Percentiles rank a stretch among this genome's conserved stretches.
Conservation (phyloP, 352 stramenopile genomes). For the Stramenopiles sp. region DNA sequence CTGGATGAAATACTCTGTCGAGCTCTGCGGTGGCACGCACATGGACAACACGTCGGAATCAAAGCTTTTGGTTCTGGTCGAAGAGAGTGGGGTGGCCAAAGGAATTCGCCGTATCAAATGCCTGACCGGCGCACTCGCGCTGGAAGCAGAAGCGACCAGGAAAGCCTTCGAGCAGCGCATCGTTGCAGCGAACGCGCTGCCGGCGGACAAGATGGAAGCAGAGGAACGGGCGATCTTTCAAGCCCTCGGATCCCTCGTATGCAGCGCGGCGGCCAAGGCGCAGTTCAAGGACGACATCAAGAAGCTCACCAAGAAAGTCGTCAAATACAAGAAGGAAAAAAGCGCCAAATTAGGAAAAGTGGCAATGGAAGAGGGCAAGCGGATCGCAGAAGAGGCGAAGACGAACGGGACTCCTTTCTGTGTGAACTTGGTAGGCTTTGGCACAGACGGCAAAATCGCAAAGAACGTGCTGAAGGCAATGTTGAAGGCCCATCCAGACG, state of each 20-base stretch:
- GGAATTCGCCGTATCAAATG: slow-evolving; percentile 85
- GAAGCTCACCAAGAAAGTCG: slow-evolving; percentile 48
- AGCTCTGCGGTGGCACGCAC: slow-evolving; percentile 98
- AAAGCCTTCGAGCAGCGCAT: slow-evolving; percentile 48
- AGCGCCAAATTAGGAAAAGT: slow-evolving; percentile 31
- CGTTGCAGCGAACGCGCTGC: slow-evolving; percentile 32
- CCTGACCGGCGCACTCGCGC: slow-evolving; percentile 65
- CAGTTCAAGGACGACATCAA: slow-evolving; percentile 64
- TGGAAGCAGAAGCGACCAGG: slow-evolving; percentile 55
- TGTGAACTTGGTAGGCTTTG: slow-evolving; percentile 70
- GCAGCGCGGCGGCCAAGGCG: slow-evolving; percentile 41
- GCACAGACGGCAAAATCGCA: slow-evolving; percentile 75
- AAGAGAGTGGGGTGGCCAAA: slow-evolving; percentile 87
- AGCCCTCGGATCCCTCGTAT: slow-evolving; percentile 32
- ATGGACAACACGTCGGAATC: slow-evolving; percentile 84
- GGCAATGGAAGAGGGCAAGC: slow-evolving; percentile 30
- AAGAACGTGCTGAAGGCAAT: slow-evolving; percentile 82
- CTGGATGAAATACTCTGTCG: slow-evolving; percentile 77
- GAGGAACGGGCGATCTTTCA: slow-evolving; percentile 29
- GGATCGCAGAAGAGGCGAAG: slow-evolving; percentile 18
- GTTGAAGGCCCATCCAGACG: slow-evolving; percentile 37
- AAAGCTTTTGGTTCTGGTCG: slow-evolving; percentile 84
- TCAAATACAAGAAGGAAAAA: slow-evolving; percentile 41
- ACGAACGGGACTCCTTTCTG: slow-evolving; percentile 27
- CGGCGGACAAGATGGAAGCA: slow-evolving; percentile 30